Evolutionary conservation across 768 basidiomycete genomes (phyloP), one percentile per base, ranked within the genome.

Genomic region (Holtermannia corniformis): DNA sequence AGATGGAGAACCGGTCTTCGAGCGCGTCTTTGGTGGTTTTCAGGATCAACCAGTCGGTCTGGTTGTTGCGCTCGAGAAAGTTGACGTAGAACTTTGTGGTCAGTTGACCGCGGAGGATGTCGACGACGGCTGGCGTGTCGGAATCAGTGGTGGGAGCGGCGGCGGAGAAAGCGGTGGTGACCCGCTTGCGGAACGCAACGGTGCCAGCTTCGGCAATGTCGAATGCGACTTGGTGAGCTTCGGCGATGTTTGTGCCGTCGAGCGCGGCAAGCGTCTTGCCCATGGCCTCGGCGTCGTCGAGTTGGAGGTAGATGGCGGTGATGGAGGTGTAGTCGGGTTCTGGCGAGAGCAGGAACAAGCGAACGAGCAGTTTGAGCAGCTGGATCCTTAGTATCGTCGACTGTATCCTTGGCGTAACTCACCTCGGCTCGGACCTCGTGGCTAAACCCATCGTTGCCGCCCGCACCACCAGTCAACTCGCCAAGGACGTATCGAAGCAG

Each of bases 211-310:
- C 93, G 13, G 85, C 86, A 45, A 97, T 75, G 73, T 97, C 95
- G 68, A 97, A 97, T 0, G 87, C 90, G 67, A 96, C 82, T 70
- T 99, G 95, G 71, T 91, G 93, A 0, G 90, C 91, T 22, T 93
- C 75, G 11, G 90, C 75, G 40, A 80, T 79, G 60, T 91, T 62
- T 44, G 71, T 66, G 24, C 64, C 62, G 22, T 60, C 42, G 28
- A 63, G 12, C 44, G 58, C 59, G 37, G 54, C 49, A 4, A 72
- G 47, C 1, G 65, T 55, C 13, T 61, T 43, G 12, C 53, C 65
- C 16, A 57, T 56, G 1, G 61, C 44, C 3, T 55, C 44, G n/a
- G 86, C 79, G 52, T 83, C 84, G 67, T 86, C 85, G 49, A 95
- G 78, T 19, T 90, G 87, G 41, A 97, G 85, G 63, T 92, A 82